Evolutionary conservation across 805 yeast genomes (phyloP).

Genomic region (Ogataea parapolymorpha): DNA sequence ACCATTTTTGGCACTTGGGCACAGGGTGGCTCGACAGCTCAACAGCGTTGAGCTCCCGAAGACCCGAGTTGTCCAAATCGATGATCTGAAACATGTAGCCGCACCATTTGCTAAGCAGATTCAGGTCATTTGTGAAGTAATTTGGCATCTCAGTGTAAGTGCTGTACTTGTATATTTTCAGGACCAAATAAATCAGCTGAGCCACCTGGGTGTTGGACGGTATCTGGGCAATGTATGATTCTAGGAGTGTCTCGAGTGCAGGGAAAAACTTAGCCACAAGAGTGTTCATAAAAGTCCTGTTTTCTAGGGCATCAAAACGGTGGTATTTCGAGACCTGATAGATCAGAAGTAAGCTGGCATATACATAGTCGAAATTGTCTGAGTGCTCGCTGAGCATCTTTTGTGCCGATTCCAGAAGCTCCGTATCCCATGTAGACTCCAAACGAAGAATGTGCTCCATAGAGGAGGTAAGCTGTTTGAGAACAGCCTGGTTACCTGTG

Average conservation of each 20-base stretch:
- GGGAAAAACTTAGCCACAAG: conserved; percentile 62
- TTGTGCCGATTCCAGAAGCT: conserved; percentile 44
- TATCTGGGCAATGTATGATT: conserved; percentile 35
- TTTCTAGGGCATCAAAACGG: conserved; percentile 61
- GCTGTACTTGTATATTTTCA: conserved; percentile 76
- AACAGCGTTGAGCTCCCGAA: conserved; percentile 41
- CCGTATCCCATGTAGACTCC: conserved; percentile 49
- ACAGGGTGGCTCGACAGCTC: conserved; percentile 49
- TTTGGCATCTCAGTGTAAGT: conserved; percentile 71
- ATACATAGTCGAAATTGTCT: conserved; percentile 41
- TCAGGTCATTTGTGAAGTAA: conserved; percentile 48
- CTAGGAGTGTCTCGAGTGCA: conserved; percentile 56
- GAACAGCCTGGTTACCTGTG: conserved; percentile 40
- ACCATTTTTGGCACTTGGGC: conserved; percentile 79
- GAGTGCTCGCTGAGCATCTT: conserved; percentile 40
- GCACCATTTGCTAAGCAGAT: conserved; percentile 58
- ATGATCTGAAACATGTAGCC: conserved; percentile 64
- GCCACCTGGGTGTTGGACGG: conserved; percentile 40
- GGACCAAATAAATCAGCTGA: conserved; percentile 64
- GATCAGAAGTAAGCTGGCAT: conserved; percentile 69
- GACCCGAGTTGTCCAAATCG: conserved; percentile 42
- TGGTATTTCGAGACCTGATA: conserved; percentile 66
- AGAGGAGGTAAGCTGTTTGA: conserved; percentile 57
- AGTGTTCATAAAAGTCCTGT: conserved; percentile 48
- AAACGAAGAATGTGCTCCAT: conserved; percentile 50